These are phyloP conservation scores for Fraxinus floribunda DNA, from an alignment of 305 asterid genomes.

Conservation along the genomic window DNA sequence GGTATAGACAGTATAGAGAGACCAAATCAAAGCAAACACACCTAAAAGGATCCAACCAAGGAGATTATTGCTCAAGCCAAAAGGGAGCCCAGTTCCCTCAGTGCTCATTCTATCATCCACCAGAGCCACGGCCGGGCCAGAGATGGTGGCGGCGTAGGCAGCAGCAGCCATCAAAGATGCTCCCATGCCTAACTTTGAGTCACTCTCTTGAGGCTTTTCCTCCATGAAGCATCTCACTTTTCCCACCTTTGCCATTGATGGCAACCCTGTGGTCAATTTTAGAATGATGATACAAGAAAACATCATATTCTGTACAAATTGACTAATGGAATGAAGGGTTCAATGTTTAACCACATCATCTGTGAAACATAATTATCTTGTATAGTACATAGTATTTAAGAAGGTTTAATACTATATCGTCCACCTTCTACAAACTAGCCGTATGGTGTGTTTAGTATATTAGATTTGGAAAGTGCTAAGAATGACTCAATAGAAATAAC, in stretches of 20 bases:
- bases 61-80: constrained; percentile 83
- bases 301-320: not conserved
- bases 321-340: not conserved
- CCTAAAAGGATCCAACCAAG: constrained; percentile 77
- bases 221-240: constrained; percentile 67
- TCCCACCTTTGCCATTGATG: constrained; percentile 53
- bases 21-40: constrained; percentile 78
- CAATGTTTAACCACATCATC: not conserved
- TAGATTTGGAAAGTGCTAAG: not conserved
- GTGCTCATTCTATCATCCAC: constrained; percentile 97
- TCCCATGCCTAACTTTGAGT: constrained; percentile 54
- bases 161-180: constrained; percentile 58
- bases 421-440: not conserved
- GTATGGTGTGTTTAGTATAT: not conserved
- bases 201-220: constrained; percentile 39
- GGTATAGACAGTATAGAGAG: constrained; percentile 57
- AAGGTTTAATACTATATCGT: not conserved
- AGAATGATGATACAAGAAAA: not conserved
- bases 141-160: constrained; percentile 57
- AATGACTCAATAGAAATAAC: not conserved
- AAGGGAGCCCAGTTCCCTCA: constrained; percentile 88
- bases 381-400: not conserved
- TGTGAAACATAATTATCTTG: not conserved
- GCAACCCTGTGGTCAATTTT: constrained; percentile 46
- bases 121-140: constrained; percentile 84